A percentile compares a stretch with the other conserved stretches of the same genome.
These are phyloP conservation scores for baker's yeast (Saccharomyces cerevisiae) DNA, from an alignment of 805 yeast genomes.

Conservation along the genomic window DNA sequence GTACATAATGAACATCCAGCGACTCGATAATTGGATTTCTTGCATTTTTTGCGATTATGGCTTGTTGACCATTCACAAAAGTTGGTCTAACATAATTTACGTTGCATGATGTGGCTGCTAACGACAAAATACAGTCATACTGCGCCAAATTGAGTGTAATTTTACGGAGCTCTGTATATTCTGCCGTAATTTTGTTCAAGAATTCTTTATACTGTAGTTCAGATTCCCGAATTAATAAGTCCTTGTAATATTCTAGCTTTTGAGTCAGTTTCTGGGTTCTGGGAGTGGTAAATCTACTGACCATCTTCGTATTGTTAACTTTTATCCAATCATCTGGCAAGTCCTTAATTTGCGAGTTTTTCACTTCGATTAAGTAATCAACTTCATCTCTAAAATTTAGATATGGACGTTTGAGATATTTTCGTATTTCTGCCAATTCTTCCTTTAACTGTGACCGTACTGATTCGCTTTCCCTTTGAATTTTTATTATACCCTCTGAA, in stretches of 20 bases:
- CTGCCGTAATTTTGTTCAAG: constrained; percentile 31
- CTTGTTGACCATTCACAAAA: constrained; percentile 38
- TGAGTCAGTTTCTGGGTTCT: constrained; percentile 43
- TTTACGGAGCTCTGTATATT: constrained; percentile 33
- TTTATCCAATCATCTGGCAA: constrained; percentile 75
- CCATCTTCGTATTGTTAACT: constrained; percentile 57
- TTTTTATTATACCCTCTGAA: constrained; percentile 35
- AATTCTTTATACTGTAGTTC: constrained; percentile 29
- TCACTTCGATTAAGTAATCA: constrained; percentile 68
- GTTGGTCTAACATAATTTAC: constrained; percentile 43
- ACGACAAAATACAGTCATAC: constrained; percentile 60
- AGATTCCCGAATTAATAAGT: constrained; percentile 30
- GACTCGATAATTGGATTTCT: constrained; percentile 63
- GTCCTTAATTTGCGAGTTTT: constrained; percentile 45
- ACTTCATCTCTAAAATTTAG: constrained; percentile 53
- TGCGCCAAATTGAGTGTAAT: constrained; percentile 42
- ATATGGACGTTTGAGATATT: constrained; percentile 45
- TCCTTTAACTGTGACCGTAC: constrained; percentile 41
- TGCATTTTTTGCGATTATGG: constrained; percentile 46
- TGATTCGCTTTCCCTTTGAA: constrained; percentile 33
- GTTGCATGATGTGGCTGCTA: constrained; percentile 51
- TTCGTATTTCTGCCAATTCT: constrained; percentile 44
- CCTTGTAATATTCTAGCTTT: constrained; percentile 52
- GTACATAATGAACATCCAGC: constrained; percentile 43
- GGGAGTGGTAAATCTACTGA: constrained; percentile 70